Conservation (phyloP, 768 basidiomycete species). For the Punctularia strigosozonata region DNA sequence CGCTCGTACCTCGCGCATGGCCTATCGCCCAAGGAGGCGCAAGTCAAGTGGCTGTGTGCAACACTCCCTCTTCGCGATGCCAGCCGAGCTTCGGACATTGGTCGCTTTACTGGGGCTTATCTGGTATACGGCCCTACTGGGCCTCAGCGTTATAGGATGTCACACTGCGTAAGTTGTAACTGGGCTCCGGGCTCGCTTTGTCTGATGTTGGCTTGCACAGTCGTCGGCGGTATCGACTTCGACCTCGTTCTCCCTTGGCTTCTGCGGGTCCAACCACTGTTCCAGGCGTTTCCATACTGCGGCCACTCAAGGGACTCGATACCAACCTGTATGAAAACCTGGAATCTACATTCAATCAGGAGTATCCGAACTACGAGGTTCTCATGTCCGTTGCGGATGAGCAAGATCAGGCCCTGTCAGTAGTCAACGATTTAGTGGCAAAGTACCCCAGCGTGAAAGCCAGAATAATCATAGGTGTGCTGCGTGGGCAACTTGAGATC, state of each 20-base stretch:
- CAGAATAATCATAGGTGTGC: conserved; percentile 67
- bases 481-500: neutral
- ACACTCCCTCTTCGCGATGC: no score
- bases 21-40: no score
- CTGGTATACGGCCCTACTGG: no score
- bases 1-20: no score
- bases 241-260: conserved; percentile 49
- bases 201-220: conserved; percentile 32
- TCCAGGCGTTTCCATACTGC: conserved; percentile 88
- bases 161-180: no score
- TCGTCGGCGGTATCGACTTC: conserved; percentile 60
- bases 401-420: conserved; percentile 75
- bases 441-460: conserved; percentile 72
- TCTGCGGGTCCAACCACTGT: conserved; percentile 32
- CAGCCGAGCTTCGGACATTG: no score
- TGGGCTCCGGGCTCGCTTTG: no score
- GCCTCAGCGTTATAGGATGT: no score
- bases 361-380: conserved; percentile 88
- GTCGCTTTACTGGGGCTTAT: no score
- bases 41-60: no score
- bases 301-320: conserved; percentile 92
- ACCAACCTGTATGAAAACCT: conserved; percentile 93
- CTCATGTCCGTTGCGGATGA: conserved; percentile 86
- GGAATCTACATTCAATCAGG: conserved; percentile 84
- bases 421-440: conserved; percentile 65